These are phyloP conservation scores for Wallemia hederae DNA, from an alignment of 1,284 basidiomycete genomes.

Conservation along the genomic window DNA sequence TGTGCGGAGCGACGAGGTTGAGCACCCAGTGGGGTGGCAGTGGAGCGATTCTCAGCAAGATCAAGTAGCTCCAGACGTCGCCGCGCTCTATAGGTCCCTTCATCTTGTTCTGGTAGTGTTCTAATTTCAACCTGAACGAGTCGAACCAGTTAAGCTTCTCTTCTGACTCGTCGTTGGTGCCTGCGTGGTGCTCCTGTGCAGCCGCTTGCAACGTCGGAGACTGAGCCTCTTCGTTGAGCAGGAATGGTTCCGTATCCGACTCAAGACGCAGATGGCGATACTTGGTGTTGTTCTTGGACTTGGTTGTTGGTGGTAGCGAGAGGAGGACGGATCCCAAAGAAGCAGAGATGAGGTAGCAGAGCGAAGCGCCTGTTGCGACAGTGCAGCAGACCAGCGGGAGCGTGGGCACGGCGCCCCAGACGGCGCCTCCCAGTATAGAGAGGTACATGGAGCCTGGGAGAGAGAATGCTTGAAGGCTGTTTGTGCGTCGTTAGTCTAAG, in stretches of 20 bases:
- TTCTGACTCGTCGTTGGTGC: not conserved
- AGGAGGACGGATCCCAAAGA: constrained; percentile 68
- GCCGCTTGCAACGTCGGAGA: not conserved
- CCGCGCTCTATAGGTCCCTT: not conserved
- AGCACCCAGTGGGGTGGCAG: constrained; percentile 82
- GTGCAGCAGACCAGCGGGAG: constrained; percentile 72
- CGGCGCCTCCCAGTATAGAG: constrained; percentile 78
- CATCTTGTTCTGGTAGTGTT: not conserved
- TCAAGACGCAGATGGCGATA: not conserved
- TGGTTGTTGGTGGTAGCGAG: constrained; percentile 25
- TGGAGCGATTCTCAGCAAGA: constrained; percentile 44
- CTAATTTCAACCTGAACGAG: not conserved
- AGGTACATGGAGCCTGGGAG: constrained; percentile 96
- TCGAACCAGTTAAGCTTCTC: not conserved
- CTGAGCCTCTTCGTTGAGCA: not conserved
- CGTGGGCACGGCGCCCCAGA: constrained; percentile 74
- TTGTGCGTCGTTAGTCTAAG: constrained; percentile 2
- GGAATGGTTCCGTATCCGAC: not conserved
- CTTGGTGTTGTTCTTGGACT: not conserved
- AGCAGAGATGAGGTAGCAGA: constrained; percentile 77
- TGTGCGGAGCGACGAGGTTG: constrained; percentile 73
- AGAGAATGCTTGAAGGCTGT: constrained; percentile 77
- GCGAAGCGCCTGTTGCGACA: constrained; percentile 62
- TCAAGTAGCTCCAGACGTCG: not conserved
- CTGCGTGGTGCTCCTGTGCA: not conserved